Conservation (phyloP, 768 basidiomycete genomes). For the Rhodotorula diobovata region DNA sequence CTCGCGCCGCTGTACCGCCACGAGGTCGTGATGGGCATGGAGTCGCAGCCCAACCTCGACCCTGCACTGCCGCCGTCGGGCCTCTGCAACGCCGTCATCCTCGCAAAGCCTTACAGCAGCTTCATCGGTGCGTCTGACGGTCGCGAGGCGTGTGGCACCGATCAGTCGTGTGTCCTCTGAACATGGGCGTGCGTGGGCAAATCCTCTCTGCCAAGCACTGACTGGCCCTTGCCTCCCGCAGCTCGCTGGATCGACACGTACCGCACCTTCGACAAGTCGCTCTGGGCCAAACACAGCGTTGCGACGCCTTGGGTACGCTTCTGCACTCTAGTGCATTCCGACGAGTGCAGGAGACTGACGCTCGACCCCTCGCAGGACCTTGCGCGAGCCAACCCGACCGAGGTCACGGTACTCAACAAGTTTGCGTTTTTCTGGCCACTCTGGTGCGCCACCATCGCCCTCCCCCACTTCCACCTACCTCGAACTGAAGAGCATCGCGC, state of each 20-base stretch:
- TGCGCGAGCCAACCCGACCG: constrained; percentile 46
- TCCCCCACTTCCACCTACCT: neutral
- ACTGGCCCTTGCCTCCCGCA: neutral
- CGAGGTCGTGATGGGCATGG: constrained; percentile 40
- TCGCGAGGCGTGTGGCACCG: too few species aligned
- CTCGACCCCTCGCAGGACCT: constrained; percentile 35
- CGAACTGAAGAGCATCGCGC: neutral
- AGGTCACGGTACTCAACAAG: constrained; percentile 48
- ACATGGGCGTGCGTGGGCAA: too few species aligned
- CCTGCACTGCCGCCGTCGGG: constrained; percentile 29
- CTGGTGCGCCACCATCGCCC: constrained; percentile 41
- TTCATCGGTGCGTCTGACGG: constrained; percentile 27
- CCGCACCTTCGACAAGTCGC: constrained; percentile 32
- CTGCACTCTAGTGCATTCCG: neutral
- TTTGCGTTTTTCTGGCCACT: constrained; percentile 50
- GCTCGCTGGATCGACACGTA: constrained; percentile 40
- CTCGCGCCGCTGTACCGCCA: constrained; percentile 37
- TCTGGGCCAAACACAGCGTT: constrained; percentile 38
- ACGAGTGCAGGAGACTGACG: neutral
- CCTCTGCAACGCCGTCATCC: constrained; percentile 42
- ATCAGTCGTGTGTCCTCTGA: too few species aligned
- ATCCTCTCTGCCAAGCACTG: too few species aligned
- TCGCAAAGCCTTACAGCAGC: constrained; percentile 35
- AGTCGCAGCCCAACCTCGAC: constrained; percentile 38
- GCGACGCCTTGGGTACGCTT: constrained; percentile 32